Evolutionary conservation across 148 eudicot species (phyloP).

Genomic region (Chenopodium formosanum): DNA sequence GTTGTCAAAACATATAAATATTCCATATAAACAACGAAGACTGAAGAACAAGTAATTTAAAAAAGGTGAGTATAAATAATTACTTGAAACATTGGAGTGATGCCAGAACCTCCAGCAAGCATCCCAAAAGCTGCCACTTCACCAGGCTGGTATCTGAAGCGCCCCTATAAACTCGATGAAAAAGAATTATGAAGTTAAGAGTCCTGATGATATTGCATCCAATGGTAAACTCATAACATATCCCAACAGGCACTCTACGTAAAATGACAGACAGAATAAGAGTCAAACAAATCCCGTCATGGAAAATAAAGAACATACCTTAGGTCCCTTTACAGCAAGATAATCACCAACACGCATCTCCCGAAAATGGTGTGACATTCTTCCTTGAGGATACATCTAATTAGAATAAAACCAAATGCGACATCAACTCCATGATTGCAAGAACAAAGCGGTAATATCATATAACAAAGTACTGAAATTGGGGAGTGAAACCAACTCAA

Average conservation of each 20-base stretch:
- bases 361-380: slow-evolving; percentile 96
- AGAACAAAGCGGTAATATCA: neutral
- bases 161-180: slow-evolving; percentile 48
- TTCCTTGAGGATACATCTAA: slow-evolving; percentile 97
- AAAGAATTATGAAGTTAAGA: neutral
- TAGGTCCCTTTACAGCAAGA: slow-evolving; percentile 87
- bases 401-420: slow-evolving; percentile 2
- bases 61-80: slow-evolving; percentile 11
- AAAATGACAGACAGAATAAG: neutral
- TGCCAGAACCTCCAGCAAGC: slow-evolving; percentile 97
- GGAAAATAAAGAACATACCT: slow-evolving; percentile 37
- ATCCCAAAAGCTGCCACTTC: slow-evolving; percentile 87
- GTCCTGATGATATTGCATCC: neutral
- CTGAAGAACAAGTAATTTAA: neutral
- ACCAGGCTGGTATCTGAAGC: slow-evolving; percentile 82
- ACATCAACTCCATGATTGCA: neutral
- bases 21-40: neutral
- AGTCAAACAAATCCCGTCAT: neutral
- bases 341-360: slow-evolving; percentile 81
- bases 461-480: slow-evolving; percentile 9
- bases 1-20: neutral
- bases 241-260: neutral
- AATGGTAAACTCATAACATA: neutral
- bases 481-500: neutral
- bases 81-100: slow-evolving; percentile 88